phyloP scores from a whole-genome alignment of 2,329 filamentous ascomycete genomes.

The Cladosporium sp. region DNA sequence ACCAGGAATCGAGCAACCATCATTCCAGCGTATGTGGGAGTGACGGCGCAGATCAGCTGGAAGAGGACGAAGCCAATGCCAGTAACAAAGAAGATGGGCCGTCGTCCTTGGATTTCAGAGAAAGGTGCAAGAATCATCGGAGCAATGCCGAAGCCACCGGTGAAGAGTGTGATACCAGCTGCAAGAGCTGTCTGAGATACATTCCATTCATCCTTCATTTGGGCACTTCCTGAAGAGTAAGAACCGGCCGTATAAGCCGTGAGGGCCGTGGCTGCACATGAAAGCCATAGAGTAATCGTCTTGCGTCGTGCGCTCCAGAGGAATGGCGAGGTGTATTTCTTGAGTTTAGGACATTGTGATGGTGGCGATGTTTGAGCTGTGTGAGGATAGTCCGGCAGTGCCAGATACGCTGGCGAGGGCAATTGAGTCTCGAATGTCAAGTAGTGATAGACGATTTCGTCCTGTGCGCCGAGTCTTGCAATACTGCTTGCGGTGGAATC shows the following conservation, averaged over 20 bases:
- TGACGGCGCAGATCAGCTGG: conserved; percentile 69
- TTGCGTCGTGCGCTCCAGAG: conserved; percentile 69
- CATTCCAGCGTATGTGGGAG: conserved; percentile 67
- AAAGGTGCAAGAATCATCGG: conserved; percentile 88
- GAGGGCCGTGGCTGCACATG: conserved; percentile 69
- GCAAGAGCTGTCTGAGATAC: conserved; percentile 64
- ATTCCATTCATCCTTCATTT: conserved; percentile 63
- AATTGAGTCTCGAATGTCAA: conserved; percentile 59
- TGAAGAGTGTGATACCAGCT: conserved; percentile 77
- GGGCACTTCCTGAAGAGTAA: conserved; percentile 64
- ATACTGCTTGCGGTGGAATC: conserved; percentile 18
- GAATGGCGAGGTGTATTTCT: conserved; percentile 64
- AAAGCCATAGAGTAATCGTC: conserved; percentile 64
- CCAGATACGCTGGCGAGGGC: conserved; percentile 42
- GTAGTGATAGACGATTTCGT: conserved; percentile 52
- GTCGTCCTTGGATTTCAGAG: conserved; percentile 80
- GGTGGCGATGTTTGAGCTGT: conserved; percentile 26
- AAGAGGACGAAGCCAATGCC: conserved; percentile 68
- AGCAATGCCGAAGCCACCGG: conserved; percentile 71
- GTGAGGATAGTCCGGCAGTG: conserved; percentile 18
- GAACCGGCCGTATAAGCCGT: conserved; percentile 79
- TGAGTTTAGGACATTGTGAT: conserved; percentile 62
- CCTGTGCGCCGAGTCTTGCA: conserved; percentile 14
- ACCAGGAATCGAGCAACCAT: conserved; percentile 70
- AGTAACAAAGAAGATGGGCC: conserved; percentile 73